A percentile compares a stretch with the other conserved stretches of the same genome.
Conservation (phyloP, 1,139 yeast species). For the Yamadazyma dushanensis region DNA sequence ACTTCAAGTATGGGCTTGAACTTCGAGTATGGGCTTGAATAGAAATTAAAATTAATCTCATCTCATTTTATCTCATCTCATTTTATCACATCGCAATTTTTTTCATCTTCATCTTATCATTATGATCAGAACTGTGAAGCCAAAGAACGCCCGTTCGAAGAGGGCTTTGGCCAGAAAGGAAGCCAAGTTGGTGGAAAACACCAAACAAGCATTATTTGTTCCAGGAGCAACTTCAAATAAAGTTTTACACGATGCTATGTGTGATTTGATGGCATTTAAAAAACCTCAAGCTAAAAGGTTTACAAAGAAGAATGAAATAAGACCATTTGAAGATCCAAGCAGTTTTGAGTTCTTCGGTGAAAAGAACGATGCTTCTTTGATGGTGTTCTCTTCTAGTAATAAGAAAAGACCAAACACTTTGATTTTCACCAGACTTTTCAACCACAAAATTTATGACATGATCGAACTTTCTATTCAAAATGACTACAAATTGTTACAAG, state of each 20-base stretch:
- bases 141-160: conserved; percentile 94
- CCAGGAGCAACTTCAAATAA: conserved; percentile 86
- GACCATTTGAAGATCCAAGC: conserved; percentile 92
- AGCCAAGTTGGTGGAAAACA: conserved; percentile 85
- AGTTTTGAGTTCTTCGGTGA: conserved; percentile 89
- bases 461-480: conserved; percentile 78
- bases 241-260: conserved; percentile 83
- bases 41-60: conserved; percentile 1
- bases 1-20: conserved; percentile 43
- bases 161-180: conserved; percentile 89
- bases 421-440: conserved; percentile 86
- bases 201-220: conserved; percentile 84
- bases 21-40: neutral
- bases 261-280: conserved; percentile 86
- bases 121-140: conserved; percentile 36
- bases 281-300: conserved; percentile 90
- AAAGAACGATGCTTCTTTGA: conserved; percentile 85
- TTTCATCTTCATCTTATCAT: neutral
- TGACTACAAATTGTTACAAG: conserved; percentile 69
- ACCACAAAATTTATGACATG: conserved; percentile 90
- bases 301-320: conserved; percentile 80
- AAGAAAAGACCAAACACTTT: conserved; percentile 93
- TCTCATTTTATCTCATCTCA: conserved; percentile 1
- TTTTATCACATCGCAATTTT: conserved; percentile 12
- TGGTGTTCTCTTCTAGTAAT: conserved; percentile 80